These are phyloP conservation scores for Esteya vermicola DNA, from an alignment of 2,329 filamentous ascomycete species.

Conservation along the genomic window DNA sequence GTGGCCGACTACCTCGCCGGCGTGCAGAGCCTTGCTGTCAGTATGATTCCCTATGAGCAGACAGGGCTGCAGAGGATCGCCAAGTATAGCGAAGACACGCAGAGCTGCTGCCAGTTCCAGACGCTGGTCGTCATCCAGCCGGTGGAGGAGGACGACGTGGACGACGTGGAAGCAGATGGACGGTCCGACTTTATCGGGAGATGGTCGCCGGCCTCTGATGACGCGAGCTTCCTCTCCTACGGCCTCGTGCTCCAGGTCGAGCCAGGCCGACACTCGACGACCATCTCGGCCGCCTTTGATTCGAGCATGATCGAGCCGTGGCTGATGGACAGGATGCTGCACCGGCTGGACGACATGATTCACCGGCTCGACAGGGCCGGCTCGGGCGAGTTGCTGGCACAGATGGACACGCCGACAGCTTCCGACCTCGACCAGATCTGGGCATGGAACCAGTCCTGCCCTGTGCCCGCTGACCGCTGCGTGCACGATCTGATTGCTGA, in stretches of 20 bases:
- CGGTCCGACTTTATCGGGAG: not conserved
- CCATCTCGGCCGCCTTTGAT: no score
- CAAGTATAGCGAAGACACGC: constrained; percentile 22
- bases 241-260: no score
- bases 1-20: constrained; percentile 26
- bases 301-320: no score
- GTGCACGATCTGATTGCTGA: constrained; percentile 3
- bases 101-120: not conserved
- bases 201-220: not conserved
- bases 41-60: constrained; percentile 47
- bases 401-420: not conserved
- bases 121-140: not conserved
- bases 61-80: constrained; percentile 47
- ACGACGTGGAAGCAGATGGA: not conserved
- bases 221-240: not conserved
- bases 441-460: not conserved
- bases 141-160: not conserved
- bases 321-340: no score
- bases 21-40: constrained; percentile 8
- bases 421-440: not conserved
- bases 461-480: not conserved
- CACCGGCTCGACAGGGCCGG: no score
- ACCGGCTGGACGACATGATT: no score
- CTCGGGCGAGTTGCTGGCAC: no score
- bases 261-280: no score